Evolutionary conservation across 176 grass and related monocot genomes (phyloP).

Genomic region (Oryza officinalis): DNA sequence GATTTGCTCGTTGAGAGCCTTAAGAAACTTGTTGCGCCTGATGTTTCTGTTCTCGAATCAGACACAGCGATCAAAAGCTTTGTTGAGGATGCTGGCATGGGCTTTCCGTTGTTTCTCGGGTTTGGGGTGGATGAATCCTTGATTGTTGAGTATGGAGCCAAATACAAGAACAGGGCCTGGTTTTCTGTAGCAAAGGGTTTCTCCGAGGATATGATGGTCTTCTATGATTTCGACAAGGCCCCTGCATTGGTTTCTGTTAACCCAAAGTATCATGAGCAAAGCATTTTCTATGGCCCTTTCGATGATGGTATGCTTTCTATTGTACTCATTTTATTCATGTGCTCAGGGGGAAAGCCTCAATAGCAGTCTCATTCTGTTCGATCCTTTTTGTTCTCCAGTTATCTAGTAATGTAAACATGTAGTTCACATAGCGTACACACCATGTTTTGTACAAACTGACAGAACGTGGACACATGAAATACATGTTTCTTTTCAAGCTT

Average conservation of each 20-base stretch:
- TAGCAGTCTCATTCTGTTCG: not conserved
- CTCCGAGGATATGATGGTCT: conserved; percentile 78
- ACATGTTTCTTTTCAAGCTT: conserved; percentile 7
- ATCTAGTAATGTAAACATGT: conserved; percentile 18
- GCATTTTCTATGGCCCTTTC: conserved; percentile 87
- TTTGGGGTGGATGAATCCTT: conserved; percentile 69
- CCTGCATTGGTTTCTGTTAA: conserved; percentile 76
- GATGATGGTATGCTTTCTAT: conserved; percentile 66
- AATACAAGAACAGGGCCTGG: conserved; percentile 93
- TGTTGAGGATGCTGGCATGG: conserved; percentile 53
- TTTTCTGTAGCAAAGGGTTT: conserved; percentile 74
- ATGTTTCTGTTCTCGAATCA: conserved; percentile 66
- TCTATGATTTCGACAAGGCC: conserved; percentile 84
- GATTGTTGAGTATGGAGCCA: conserved; percentile 54
- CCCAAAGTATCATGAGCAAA: conserved; percentile 77
- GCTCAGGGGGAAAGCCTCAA: not conserved
- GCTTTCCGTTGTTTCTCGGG: conserved; percentile 77
- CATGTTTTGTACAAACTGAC: not conserved
- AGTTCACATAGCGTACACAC: not conserved
- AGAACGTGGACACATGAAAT: not conserved
- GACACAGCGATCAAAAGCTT: conserved; percentile 63
- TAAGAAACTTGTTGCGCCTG: conserved; percentile 73
- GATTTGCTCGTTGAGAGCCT: conserved; percentile 66
- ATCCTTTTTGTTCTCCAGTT: conserved; percentile 1
- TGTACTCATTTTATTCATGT: not conserved